A percentile compares a stretch with the other conserved stretches of the same genome.
Conservation (phyloP, 139 green algal genomes). For the Chlamydomonas sp. region DNA sequence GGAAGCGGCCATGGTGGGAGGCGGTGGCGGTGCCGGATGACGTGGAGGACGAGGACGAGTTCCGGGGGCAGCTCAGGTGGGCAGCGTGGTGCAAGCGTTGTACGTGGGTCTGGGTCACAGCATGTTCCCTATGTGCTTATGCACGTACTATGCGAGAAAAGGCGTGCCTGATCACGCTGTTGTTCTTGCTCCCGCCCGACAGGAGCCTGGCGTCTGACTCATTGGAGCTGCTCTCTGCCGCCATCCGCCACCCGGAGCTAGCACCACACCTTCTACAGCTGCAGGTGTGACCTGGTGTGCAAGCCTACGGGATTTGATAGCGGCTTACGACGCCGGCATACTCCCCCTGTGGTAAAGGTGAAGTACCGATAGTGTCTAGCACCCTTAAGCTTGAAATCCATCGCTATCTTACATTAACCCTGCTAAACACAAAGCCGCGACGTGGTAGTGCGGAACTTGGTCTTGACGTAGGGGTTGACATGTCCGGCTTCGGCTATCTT, state of each 20-base stretch:
- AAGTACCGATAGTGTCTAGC: too few relatives aligned
- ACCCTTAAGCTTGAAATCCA: too few relatives aligned
- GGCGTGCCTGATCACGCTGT: not conserved
- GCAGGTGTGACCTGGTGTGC: too few relatives aligned
- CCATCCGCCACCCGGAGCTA: constrained; percentile 53
- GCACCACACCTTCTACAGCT: constrained; percentile 65
- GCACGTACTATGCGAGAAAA: not conserved
- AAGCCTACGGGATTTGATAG: too few relatives aligned
- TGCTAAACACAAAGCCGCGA: too few relatives aligned
- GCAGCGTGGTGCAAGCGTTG: not conserved
- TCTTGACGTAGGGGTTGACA: too few relatives aligned
- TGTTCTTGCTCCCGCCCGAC: not conserved
- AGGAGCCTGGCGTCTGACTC: constrained; percentile 80
- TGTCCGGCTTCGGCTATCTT: too few relatives aligned
- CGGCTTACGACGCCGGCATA: too few relatives aligned
- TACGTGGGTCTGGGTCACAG: not conserved
- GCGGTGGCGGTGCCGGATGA: constrained; percentile 75
- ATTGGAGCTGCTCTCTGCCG: constrained; percentile 73
- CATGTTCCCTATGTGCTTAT: not conserved
- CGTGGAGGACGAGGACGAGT: constrained; percentile 59
- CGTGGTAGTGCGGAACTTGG: too few relatives aligned
- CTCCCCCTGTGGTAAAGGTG: too few relatives aligned
- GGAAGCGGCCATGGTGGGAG: constrained; percentile 93
- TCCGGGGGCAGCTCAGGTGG: constrained; percentile 65
- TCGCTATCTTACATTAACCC: too few relatives aligned